phyloP scores from a whole-genome alignment of 176 grass and related monocot species.

The Poa pratensis region DNA sequence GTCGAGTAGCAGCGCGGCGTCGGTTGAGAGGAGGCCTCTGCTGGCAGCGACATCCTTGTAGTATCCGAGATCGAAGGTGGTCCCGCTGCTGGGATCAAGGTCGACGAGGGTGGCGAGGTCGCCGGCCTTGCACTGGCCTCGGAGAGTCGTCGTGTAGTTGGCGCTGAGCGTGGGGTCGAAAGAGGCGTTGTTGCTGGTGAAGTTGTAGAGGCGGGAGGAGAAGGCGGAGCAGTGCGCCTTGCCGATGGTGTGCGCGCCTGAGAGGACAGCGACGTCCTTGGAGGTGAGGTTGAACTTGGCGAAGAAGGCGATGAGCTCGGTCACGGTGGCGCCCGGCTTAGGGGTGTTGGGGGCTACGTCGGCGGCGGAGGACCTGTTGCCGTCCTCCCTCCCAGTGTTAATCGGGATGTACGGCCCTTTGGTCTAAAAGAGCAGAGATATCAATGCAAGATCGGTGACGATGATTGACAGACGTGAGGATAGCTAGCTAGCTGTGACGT shows the following conservation, averaged over 20 bases:
- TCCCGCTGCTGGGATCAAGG: slow-evolving; percentile 33
- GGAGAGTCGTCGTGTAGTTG: slow-evolving; percentile 44
- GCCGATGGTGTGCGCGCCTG: slow-evolving; percentile 58
- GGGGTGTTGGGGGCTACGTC: slow-evolving; percentile 50
- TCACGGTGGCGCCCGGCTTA: slow-evolving; percentile 47
- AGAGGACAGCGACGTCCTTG: slow-evolving; percentile 22
- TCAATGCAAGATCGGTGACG: not conserved
- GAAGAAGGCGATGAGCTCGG: slow-evolving; percentile 38
- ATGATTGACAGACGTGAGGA: too few relatives aligned
- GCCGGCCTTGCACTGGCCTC: slow-evolving; percentile 32
- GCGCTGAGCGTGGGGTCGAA: slow-evolving; percentile 42
- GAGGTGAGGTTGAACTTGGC: slow-evolving; percentile 31
- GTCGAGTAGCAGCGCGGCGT: slow-evolving; percentile 49
- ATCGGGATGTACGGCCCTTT: slow-evolving; percentile 61
- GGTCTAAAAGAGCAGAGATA: slow-evolving; percentile 22
- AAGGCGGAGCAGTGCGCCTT: slow-evolving; percentile 54
- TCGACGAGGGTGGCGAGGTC: slow-evolving; percentile 36
- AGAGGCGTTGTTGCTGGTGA: slow-evolving; percentile 28
- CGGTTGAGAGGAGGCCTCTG: slow-evolving; percentile 49
- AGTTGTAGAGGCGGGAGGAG: slow-evolving; percentile 51
- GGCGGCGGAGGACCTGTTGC: slow-evolving; percentile 50
- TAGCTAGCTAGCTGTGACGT: not conserved
- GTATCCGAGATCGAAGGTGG: slow-evolving; percentile 51
- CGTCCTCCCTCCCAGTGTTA: slow-evolving; percentile 50
- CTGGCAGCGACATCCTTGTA: slow-evolving; percentile 38